Base-by-base conservation (phyloP, 345 rosid species). In the Heritiera fomes region DNA sequence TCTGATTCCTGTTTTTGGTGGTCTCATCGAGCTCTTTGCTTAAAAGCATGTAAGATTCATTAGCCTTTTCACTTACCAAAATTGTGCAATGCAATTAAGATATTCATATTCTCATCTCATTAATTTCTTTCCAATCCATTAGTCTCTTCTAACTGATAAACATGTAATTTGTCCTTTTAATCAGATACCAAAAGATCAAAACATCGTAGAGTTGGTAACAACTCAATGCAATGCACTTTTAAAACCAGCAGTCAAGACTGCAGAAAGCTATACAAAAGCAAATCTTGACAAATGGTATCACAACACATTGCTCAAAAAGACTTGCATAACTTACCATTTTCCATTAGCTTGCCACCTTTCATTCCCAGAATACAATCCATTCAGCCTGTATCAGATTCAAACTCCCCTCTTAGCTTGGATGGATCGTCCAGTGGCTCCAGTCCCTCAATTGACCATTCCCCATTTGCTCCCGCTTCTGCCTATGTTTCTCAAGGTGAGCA, bases 1-100 rank as follows among this genome's bases (percentile, higher is more conserved):
- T 84, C 66, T 95, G 77, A 85, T 95, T 73, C 98, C 98, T 1
- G 89, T 91, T 9, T 55, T 71, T 30, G 91, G 94, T 61, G 97
- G 99, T 73, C 87, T 93, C 10, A n/a, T 93, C 72, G 99, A 95
- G 94, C 92, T 95, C 28, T 93, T 86, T 84, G 83, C 89, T 72
- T 81, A 85, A 13, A 84, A 75, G 81, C 82, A 84, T 84, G 99
- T 90, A 87, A 90, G 86, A 47, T 64, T 72, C 49, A 64, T 59
- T 69, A 20, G 28, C 9, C 74, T 75, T 56, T 79, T 59, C 15
- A 18, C 40, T 58, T 43, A 9, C 55, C 50, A n/a, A 8, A 1
- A 17, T 62, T 62, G 49, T 23, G 60, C 45, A 17, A n/a, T 59
- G 17, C 5, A 58, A 63, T 75, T 49, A 6, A 53, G 45, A 66